Percentiles rank a stretch among this genome's conserved stretches.
phyloP scores from a whole-genome alignment of 768 basidiomycete species.

The Boletus rubroflammeus region DNA sequence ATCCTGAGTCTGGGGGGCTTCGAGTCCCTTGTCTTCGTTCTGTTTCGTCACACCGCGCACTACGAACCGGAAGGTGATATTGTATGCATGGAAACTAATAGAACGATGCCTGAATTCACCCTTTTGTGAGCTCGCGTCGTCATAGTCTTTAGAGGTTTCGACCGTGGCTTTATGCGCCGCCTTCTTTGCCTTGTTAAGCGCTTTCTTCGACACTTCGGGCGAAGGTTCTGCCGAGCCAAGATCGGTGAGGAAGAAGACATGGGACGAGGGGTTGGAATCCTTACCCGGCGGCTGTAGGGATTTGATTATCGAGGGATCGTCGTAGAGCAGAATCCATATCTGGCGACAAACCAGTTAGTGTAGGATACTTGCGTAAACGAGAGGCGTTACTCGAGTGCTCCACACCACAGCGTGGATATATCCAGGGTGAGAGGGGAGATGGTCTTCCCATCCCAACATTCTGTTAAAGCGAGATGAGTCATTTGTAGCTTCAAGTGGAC shows the following conservation, averaged over 20 bases:
- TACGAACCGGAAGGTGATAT: conserved; percentile 15
- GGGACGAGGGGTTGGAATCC: conserved; percentile 21
- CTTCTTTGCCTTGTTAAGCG: conserved; percentile 85
- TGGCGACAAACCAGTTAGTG: conserved; percentile 27
- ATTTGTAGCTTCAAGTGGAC: background rate
- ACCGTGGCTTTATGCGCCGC: conserved; percentile 56
- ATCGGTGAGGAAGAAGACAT: conserved; percentile 20
- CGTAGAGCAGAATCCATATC: conserved; percentile 73
- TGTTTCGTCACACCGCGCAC: conserved; percentile 29
- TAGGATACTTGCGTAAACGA: conserved; percentile 9
- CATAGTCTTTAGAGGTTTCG: conserved; percentile 38
- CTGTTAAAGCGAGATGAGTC: conserved; percentile 36
- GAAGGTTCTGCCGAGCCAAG: conserved; percentile 9
- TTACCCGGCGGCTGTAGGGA: conserved; percentile 36
- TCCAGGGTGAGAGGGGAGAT: conserved; percentile 67
- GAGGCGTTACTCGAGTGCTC: conserved; percentile 56
- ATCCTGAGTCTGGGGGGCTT: conserved; percentile 54
- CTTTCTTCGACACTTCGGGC: conserved; percentile 58
- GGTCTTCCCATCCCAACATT: conserved; percentile 79
- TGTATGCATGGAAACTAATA: conserved; percentile 7
- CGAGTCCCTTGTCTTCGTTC: conserved; percentile 69
- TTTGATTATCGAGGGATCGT: conserved; percentile 62
- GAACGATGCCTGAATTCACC: conserved; percentile 37
- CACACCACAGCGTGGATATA: conserved; percentile 72
- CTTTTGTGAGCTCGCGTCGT: conserved; percentile 53